Evolutionary conservation across 352 stramenopile genomes (phyloP).

Genomic region (Phytophthora rubi): DNA sequence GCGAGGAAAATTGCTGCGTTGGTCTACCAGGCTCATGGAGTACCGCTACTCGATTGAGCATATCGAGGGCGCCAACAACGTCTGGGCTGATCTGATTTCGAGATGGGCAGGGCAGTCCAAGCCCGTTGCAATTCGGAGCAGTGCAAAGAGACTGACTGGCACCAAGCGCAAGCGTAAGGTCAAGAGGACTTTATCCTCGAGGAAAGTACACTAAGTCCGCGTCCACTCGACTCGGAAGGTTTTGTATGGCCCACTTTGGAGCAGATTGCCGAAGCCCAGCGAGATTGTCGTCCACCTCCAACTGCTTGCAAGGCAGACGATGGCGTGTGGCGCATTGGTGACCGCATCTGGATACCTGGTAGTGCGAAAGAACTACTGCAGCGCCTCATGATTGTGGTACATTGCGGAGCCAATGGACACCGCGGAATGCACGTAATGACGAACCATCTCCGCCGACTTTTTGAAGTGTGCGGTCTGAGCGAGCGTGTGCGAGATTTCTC

Average conservation of each 20-base stretch:
- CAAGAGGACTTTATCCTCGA: neutral
- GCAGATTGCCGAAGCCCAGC: neutral
- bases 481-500: neutral
- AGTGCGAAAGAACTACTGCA: neutral
- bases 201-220: no score
- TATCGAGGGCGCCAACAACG: conserved; percentile 12
- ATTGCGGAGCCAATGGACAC: neutral
- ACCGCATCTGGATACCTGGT: neutral
- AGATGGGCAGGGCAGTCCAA: neutral
- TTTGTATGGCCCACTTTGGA: neutral
- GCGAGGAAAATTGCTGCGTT: conserved; percentile 1
- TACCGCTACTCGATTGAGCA: conserved; percentile 17
- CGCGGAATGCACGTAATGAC: neutral
- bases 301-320: neutral
- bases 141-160: neutral
- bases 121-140: no score
- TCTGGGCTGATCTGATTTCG: conserved; percentile 11
- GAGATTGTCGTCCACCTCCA: neutral
- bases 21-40: conserved; percentile 6
- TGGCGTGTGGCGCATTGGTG: neutral
- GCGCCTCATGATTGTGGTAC: neutral
- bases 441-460: neutral
- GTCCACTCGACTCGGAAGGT: neutral
- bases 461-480: neutral
- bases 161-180: neutral